phyloP scores from a whole-genome alignment of 75 land plant genomes.

The Chamaecyparis obtusa region DNA sequence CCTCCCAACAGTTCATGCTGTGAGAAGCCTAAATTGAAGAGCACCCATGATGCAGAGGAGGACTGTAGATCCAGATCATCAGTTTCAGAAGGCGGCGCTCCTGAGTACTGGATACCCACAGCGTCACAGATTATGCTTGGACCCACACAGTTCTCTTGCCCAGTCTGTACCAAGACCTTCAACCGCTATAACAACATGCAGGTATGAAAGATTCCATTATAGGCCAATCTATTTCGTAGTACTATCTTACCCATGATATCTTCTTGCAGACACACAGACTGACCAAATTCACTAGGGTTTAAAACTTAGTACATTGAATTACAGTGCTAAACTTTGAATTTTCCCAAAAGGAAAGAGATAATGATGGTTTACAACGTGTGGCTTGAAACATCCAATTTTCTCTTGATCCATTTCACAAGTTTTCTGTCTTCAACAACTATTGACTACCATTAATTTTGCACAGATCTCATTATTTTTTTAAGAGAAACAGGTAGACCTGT shows the following conservation, averaged over 20 bases:
- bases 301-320: neutral
- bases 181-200: slow-evolving; percentile 16
- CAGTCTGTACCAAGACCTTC: slow-evolving; percentile 12
- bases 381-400: neutral
- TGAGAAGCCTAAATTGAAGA: neutral
- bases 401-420: neutral
- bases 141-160: slow-evolving; percentile 14
- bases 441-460: neutral
- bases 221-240: too few species aligned
- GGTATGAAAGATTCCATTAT: neutral
- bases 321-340: neutral
- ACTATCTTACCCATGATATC: too few species aligned
- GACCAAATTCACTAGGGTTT: neutral
- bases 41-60: neutral
- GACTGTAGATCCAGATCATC: neutral
- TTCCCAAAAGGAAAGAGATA: neutral
- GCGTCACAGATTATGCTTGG: slow-evolving; percentile 7
- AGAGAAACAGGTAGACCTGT: neutral
- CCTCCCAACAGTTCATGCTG: neutral
- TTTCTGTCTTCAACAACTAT: neutral
- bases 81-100: slow-evolving; percentile 4
- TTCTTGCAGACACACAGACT: too few species aligned
- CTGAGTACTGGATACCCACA: slow-evolving; percentile 14
- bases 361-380: neutral
- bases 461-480: neutral